Conservation (phyloP, 345 rosid genomes). For the Boechera retrofracta region DNA sequence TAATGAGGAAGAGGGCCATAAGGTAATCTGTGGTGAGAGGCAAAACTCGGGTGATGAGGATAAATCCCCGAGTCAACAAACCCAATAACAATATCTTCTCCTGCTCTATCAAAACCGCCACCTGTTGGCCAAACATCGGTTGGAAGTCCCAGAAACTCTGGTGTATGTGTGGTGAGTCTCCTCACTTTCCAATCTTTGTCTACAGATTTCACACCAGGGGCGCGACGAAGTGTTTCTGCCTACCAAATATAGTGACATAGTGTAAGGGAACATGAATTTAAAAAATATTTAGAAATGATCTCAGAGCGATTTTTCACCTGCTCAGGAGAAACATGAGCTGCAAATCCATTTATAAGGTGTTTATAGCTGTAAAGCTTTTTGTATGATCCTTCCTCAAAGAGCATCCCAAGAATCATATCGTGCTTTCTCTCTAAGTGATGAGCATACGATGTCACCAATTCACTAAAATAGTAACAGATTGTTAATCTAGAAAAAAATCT, state of each 20-base stretch:
- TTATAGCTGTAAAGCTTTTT: slow-evolving; percentile 94
- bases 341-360: slow-evolving; percentile 96
- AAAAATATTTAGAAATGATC: slow-evolving; percentile 3
- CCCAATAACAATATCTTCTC: slow-evolving; percentile 95
- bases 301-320: slow-evolving; percentile 64
- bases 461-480: slow-evolving; percentile 55
- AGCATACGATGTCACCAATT: slow-evolving; percentile 76
- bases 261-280: slow-evolving; percentile 48
- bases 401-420: slow-evolving; percentile 86
- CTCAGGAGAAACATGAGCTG: slow-evolving; percentile 80
- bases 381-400: slow-evolving; percentile 79
- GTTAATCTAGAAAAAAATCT: not conserved
- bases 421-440: slow-evolving; percentile 90
- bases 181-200: slow-evolving; percentile 98
- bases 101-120: slow-evolving; percentile 95
- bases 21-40: slow-evolving; percentile 64
- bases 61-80: slow-evolving; percentile 96
- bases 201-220: slow-evolving; percentile 84
- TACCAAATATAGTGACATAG: slow-evolving; percentile 58
- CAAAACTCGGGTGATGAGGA: slow-evolving; percentile 95
- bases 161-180: slow-evolving; percentile 96
- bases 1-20: slow-evolving; percentile 86
- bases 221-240: slow-evolving; percentile 87
- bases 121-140: slow-evolving; percentile 99
- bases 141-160: slow-evolving; percentile 97